Percentiles rank a stretch among this genome's conserved stretches.
Conservation (phyloP, 1,284 basidiomycete genomes). For the Ceratobasidium sp. region DNA sequence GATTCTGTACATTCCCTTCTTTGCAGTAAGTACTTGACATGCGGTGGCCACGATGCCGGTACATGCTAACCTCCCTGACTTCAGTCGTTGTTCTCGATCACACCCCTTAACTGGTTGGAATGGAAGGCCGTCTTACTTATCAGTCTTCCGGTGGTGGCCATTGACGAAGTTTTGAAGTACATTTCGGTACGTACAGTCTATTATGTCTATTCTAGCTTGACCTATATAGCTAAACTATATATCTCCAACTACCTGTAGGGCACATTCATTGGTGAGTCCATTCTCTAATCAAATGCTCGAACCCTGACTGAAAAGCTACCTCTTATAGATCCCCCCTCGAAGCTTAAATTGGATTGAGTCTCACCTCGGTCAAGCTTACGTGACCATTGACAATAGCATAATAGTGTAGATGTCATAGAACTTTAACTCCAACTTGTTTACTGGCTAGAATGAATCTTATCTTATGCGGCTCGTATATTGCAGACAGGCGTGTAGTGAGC, state of each 20-base stretch:
- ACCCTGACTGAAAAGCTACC: background rate
- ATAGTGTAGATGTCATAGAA: no score
- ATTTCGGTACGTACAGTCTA: constrained; percentile 69
- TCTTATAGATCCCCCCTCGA: constrained; percentile 36
- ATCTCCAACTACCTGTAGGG: constrained; percentile 19
- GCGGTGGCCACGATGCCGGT: constrained; percentile 42
- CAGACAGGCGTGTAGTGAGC: no score
- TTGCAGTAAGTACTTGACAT: constrained; percentile 70
- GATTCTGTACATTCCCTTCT: constrained; percentile 96
- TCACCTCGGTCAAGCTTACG: no score
- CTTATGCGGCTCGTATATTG: no score
- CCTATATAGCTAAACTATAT: no score
- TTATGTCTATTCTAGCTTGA: no score
- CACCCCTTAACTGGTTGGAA: constrained; percentile 89
- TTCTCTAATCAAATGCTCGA: background rate
- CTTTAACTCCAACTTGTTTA: no score
- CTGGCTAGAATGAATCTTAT: no score
- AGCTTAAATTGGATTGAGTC: constrained; percentile 34
- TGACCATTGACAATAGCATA: no score
- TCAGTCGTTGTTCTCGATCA: constrained; percentile 89
- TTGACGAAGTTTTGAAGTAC: constrained; percentile 93
- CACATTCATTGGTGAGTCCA: constrained; percentile 35
- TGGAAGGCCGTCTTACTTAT: constrained; percentile 95
- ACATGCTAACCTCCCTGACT: constrained; percentile 20
- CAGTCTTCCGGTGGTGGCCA: constrained; percentile 86